phyloP scores from a whole-genome alignment of 2,329 filamentous ascomycete genomes.

The Lachnellula willkommii region DNA sequence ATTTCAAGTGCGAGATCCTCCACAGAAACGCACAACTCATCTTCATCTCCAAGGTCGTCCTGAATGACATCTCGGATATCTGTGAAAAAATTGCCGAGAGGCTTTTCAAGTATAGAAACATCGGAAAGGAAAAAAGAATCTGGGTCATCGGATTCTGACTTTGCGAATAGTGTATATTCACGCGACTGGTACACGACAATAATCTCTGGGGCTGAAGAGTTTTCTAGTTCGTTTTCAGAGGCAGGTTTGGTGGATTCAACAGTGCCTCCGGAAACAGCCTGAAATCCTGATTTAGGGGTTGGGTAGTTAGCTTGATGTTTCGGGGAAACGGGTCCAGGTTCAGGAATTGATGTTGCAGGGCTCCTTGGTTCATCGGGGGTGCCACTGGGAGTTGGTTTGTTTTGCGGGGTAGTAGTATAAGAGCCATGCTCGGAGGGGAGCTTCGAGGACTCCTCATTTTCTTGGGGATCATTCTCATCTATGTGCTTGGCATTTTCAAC shows the following conservation, averaged over 20 bases:
- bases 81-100: conserved; percentile 50
- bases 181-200: conserved; percentile 50
- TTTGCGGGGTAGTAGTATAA: background rate
- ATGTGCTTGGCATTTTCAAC: background rate
- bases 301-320: background rate
- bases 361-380: conserved; percentile 6
- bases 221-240: background rate
- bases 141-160: conserved; percentile 45
- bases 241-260: background rate
- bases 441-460: background rate
- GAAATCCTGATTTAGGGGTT: background rate
- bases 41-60: conserved; percentile 49
- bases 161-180: conserved; percentile 55
- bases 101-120: conserved; percentile 46
- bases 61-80: conserved; percentile 50
- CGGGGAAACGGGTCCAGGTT: background rate
- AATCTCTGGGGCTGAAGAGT: conserved; percentile 35
- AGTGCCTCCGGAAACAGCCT: background rate
- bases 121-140: conserved; percentile 54
- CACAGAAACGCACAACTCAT: conserved; percentile 52
- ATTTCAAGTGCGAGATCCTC: conserved; percentile 50
- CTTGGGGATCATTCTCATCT: background rate
- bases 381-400: background rate
- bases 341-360: conserved; percentile 7
- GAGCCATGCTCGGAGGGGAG: background rate